Evolutionary conservation across 75 land plant genomes (phyloP).

Genomic region (Ceratopteris richardii): DNA sequence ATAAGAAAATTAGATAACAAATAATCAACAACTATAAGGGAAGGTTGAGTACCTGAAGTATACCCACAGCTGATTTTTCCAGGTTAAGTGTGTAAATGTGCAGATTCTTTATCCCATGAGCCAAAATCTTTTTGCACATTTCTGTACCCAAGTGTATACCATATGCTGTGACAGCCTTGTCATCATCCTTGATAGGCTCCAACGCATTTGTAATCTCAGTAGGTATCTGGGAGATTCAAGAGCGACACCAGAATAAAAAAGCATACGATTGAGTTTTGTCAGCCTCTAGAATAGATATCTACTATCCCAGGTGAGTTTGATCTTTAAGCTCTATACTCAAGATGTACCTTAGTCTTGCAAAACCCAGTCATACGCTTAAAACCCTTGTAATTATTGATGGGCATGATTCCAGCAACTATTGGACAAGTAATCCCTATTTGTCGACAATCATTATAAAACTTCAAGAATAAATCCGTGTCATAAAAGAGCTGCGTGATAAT

Average conservation of each 20-base stretch:
- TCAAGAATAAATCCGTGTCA: conserved; percentile 82
- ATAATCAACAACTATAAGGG: background rate
- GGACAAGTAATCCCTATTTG: conserved; percentile 92
- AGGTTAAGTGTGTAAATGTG: conserved; percentile 88
- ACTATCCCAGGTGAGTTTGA: no score
- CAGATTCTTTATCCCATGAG: conserved; percentile 76
- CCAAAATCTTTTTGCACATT: conserved; percentile 95
- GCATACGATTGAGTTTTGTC: no score
- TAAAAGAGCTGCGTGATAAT: conserved; percentile 92
- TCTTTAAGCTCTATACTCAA: no score
- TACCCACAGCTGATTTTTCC: conserved; percentile 85
- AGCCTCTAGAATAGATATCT: no score
- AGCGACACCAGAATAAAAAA: background rate
- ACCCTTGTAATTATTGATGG: conserved; percentile 90
- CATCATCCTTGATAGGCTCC: conserved; percentile 97
- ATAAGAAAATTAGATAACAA: no score
- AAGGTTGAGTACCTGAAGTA: conserved; percentile 48
- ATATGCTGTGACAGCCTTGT: conserved; percentile 86
- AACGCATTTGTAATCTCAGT: conserved; percentile 74
- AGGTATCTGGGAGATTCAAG: conserved; percentile 48
- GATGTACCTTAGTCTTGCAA: conserved; percentile 85
- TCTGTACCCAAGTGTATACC: conserved; percentile 96
- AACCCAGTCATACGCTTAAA: conserved; percentile 91
- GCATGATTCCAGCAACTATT: conserved; percentile 97
- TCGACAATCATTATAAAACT: conserved; percentile 90